Evolutionary conservation across 164 flowering plant genomes (phyloP).

Genomic region (Vitis cinerea): DNA sequence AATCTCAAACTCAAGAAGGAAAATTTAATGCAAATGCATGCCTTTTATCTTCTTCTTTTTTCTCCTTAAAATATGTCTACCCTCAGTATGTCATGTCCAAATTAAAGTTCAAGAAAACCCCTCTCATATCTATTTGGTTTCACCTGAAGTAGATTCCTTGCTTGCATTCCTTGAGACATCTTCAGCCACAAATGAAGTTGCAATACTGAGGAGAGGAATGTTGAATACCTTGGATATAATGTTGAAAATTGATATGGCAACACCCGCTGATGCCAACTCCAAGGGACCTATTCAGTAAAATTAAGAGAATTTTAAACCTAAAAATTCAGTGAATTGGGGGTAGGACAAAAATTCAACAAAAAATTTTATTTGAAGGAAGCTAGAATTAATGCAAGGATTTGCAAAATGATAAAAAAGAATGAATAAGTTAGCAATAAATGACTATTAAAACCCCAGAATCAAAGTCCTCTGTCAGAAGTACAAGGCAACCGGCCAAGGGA

Average conservation of each 20-base stretch:
- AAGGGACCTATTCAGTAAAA: slow-evolving; percentile 54
- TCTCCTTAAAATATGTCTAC: no score
- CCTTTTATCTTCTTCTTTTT: no score
- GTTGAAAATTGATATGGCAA: slow-evolving; percentile 86
- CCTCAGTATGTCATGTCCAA: no score
- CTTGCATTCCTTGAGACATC: slow-evolving; percentile 60
- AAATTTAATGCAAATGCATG: neutral
- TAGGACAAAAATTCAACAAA: no score
- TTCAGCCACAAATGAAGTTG: slow-evolving; percentile 97
- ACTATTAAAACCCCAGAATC: no score
- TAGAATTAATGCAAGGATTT: no score
- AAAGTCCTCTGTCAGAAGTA: no score
- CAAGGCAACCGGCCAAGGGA: no score
- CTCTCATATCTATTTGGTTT: slow-evolving; percentile 1
- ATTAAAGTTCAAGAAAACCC: neutral
- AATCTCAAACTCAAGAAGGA: neutral
- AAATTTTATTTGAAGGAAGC: no score
- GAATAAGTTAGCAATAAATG: no score
- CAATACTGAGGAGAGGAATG: slow-evolving; percentile 91
- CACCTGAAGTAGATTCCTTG: slow-evolving; percentile 52
- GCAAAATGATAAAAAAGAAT: no score
- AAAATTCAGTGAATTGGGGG: neutral
- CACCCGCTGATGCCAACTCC: slow-evolving; percentile 94
- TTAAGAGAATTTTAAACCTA: neutral
- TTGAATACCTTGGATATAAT: slow-evolving; percentile 88